Conservation (phyloP, 1,284 basidiomycete genomes). For the Puccinia sorghi region DNA sequence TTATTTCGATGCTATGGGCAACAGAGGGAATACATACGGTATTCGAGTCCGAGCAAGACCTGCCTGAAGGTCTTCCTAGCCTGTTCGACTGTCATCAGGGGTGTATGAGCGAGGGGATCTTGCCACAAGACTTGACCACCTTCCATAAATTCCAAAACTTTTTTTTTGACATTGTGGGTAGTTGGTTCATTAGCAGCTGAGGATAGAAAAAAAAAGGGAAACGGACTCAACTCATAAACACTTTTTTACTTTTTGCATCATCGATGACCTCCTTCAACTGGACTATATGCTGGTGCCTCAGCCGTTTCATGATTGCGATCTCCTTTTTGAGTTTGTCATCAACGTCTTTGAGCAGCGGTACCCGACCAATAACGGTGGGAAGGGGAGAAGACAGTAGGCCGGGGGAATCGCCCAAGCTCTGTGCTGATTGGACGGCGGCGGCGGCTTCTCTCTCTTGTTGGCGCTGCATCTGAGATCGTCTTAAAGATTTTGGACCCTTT, state of each 20-base stretch:
- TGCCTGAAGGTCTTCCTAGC: constrained; percentile 85
- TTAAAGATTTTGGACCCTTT: constrained; percentile 43
- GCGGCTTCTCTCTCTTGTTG: constrained; percentile 21
- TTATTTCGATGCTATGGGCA: neutral
- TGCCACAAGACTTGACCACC: constrained; percentile 91
- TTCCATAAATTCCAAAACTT: constrained; percentile 92
- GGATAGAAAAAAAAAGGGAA: constrained; percentile 40
- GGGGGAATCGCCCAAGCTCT: neutral
- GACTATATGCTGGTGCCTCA: constrained; percentile 87
- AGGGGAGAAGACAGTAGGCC: neutral
- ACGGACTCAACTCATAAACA: constrained; percentile 75
- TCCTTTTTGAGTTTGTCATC: constrained; percentile 81
- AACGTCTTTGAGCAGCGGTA: constrained; percentile 55
- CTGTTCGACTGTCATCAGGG: constrained; percentile 78
- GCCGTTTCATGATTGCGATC: constrained; percentile 98
- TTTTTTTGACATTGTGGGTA: neutral
- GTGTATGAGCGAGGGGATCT: constrained; percentile 58
- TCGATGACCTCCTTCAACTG: constrained; percentile 92
- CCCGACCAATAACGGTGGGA: neutral
- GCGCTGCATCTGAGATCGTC: constrained; percentile 46
- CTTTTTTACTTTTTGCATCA: constrained; percentile 81
- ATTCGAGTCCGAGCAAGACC: constrained; percentile 88
- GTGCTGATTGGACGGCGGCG: neutral
- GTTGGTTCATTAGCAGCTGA: neutral
- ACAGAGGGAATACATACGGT: constrained; percentile 65